Conservation (phyloP, 352 stramenopile species). For the Pythium guiyangense region DNA sequence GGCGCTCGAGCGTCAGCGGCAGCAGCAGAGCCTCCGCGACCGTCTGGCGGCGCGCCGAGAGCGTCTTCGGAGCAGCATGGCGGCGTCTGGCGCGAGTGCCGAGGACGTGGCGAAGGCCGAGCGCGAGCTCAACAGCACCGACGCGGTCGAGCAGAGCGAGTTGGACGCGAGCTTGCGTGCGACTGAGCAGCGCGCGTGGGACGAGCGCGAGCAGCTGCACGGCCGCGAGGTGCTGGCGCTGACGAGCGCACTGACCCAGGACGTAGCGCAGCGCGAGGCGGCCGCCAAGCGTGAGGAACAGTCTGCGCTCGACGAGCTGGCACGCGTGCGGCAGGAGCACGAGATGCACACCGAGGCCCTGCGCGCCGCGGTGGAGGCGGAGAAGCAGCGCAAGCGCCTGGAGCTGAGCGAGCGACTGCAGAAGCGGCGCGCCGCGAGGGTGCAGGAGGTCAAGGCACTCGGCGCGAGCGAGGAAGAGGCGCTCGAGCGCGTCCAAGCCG, state of each 20-base stretch:
- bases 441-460: constrained; percentile 2
- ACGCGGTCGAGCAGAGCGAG: no score
- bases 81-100: no score
- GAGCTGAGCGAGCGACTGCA: constrained; percentile 17
- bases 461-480: background rate
- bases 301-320: constrained; percentile 25
- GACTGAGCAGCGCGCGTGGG: constrained; percentile 1
- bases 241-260: constrained; percentile 8
- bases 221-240: background rate
- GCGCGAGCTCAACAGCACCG: no score
- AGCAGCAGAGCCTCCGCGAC: no score
- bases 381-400: constrained; percentile 24
- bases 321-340: constrained; percentile 21
- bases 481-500: background rate
- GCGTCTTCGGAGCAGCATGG: no score
- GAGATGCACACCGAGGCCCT: constrained; percentile 18
- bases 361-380: constrained; percentile 8
- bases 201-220: background rate
- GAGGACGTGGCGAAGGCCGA: no score
- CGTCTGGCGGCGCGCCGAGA: no score
- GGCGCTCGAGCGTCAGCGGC: no score
- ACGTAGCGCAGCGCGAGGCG: constrained; percentile 11
- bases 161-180: constrained; percentile 5
- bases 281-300: constrained; percentile 10
- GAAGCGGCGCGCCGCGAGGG: background rate